These are phyloP conservation scores for Artemisia tridentata DNA, from an alignment of 129 eudicot species.

Conservation along the genomic window DNA sequence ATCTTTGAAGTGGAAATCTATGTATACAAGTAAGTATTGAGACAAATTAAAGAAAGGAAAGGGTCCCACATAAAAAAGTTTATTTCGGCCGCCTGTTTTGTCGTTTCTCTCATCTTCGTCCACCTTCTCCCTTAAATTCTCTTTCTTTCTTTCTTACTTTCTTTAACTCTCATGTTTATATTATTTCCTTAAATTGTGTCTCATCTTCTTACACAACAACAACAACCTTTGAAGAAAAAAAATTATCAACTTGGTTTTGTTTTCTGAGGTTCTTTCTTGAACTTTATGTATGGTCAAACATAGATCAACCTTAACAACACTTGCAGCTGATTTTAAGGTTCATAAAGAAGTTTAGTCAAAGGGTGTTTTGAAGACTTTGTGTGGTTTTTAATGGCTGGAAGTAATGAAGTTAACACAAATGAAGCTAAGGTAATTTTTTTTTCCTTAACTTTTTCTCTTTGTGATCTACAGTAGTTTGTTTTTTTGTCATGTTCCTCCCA, in stretches of 20 bases:
- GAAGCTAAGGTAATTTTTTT: constrained; percentile 71
- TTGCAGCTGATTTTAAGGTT: no score
- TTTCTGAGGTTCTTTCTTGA: neutral
- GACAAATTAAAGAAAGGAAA: neutral
- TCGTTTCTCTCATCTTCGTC: constrained; percentile 83
- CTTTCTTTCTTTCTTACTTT: constrained; percentile 17
- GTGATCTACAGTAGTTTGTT: constrained; percentile 21
- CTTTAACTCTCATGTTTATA: constrained; percentile 24
- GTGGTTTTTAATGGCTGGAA: constrained; percentile 64
- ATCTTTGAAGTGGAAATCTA: no score
- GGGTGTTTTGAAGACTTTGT: neutral
- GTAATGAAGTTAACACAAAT: constrained; percentile 76
- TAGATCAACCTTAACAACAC: neutral
- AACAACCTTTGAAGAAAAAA: neutral
- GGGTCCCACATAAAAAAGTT: constrained; percentile 55
- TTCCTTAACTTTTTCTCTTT: neutral
- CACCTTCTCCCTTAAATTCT: constrained; percentile 25
- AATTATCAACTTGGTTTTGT: neutral
- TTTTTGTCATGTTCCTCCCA: constrained; percentile 37
- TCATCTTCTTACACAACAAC: neutral
- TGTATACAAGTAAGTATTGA: neutral
- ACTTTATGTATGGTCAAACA: constrained; percentile 2
- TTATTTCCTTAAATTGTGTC: neutral
- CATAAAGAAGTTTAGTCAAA: neutral
- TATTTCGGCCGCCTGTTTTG: constrained; percentile 73